Percentiles rank a stretch among this genome's conserved stretches.
Conservation (phyloP, 2,329 filamentous ascomycete species). For the Fusarium heterosporum region DNA sequence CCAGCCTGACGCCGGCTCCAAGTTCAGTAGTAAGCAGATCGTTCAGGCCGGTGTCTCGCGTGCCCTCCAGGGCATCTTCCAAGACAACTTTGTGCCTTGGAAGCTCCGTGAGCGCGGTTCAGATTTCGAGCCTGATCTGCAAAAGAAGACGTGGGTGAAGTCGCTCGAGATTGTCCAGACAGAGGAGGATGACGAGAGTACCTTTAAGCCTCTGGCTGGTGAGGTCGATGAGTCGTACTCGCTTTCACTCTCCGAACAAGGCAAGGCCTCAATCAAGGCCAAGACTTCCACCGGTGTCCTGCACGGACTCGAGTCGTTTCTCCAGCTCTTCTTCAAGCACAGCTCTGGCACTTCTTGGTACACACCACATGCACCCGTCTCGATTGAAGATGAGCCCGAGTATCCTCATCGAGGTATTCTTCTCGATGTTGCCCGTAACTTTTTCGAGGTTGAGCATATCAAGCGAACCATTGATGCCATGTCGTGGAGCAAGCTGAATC, state of each 20-base stretch:
- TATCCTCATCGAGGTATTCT: slow-evolving; percentile 84
- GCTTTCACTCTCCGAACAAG: slow-evolving; percentile 68
- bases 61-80: slow-evolving; percentile 72
- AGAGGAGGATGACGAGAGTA: slow-evolving; percentile 61
- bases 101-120: slow-evolving; percentile 75
- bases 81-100: slow-evolving; percentile 80
- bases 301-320: slow-evolving; percentile 79
- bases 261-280: slow-evolving; percentile 72
- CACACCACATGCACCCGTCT: slow-evolving; percentile 76
- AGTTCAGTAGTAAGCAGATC: slow-evolving; percentile 63
- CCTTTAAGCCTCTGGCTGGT: slow-evolving; percentile 71
- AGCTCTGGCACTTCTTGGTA: slow-evolving; percentile 70
- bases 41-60: slow-evolving; percentile 69
- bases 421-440: slow-evolving; percentile 81
- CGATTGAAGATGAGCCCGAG: slow-evolving; percentile 77
- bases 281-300: slow-evolving; percentile 76
- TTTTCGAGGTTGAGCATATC: slow-evolving; percentile 74
- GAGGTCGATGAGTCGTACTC: slow-evolving; percentile 82
- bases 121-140: slow-evolving; percentile 70
- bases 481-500: slow-evolving; percentile 85
- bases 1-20: slow-evolving; percentile 52
- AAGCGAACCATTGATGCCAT: slow-evolving; percentile 80
- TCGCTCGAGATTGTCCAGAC: slow-evolving; percentile 73
- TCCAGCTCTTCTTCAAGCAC: slow-evolving; percentile 83
- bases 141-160: slow-evolving; percentile 62